Base-by-base conservation (phyloP, 73 alveolate genomes). In the Urostyla sp. region DNA sequence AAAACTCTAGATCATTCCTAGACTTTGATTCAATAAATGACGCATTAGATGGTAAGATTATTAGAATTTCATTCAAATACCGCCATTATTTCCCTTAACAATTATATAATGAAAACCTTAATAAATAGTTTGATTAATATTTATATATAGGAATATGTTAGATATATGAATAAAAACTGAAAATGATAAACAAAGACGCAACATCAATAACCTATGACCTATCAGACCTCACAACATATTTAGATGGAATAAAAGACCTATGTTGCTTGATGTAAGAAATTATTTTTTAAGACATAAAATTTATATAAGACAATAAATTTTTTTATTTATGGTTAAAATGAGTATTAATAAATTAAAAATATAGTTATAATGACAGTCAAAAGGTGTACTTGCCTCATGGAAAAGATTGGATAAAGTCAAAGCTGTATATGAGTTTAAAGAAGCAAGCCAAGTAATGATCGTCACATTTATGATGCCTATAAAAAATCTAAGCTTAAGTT, bases 371-470 rank as follows among this genome's bases (percentile, higher is more conserved):
- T 27, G 92, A 84, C 40, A 53, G 20, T 26, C 21, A 45, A 37
- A 84, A 84, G 38, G 53, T 57, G 16, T 84, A 84, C 54, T 32
- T 53, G 2, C 92, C 92, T 48, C 92, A 84, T 61, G 92, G 92
- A n/a, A 75, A 84, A 45, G 92, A 73, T 28, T 84, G 92, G 92
- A 75, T 84, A 31, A 84, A 84, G 66, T 37, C 78, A 2, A 81
- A 75, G 52, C 20, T 84, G 1, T 84, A 74, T 54, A 60, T 73
- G 77, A 55, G 63, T 0, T 53, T 84, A 53, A 84, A 78, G 46
- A 45, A 40, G 15, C 77, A 84, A 36, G 92, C 92, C 6, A 76
- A 81, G 35, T 67, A 74, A 67, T 59, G 11, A 59, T n/a, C n/a
- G n/a, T n/a, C n/a, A n/a, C 52, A 40, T 40, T 11, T 40, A 13